These are phyloP conservation scores for Fusarium marasasianum DNA, from an alignment of 2,329 filamentous ascomycete genomes.

Conservation along the genomic window DNA sequence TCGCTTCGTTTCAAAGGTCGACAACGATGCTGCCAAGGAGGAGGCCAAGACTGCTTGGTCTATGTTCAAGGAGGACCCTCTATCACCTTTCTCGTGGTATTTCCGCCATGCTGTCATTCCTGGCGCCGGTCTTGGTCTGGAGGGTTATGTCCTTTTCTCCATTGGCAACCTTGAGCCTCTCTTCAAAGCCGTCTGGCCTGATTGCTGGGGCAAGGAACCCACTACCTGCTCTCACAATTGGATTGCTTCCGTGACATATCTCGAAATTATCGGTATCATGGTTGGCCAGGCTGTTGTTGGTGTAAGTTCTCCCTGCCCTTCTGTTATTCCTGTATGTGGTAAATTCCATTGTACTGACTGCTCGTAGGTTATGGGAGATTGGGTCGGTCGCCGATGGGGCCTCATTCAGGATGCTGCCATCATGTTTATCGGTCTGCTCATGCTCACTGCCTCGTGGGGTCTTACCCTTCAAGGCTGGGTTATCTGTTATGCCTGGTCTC, in stretches of 20 bases:
- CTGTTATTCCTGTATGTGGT: neutral
- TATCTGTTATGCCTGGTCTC: slow-evolving; percentile 93
- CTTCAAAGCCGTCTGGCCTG: slow-evolving; percentile 77
- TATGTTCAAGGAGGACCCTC: slow-evolving; percentile 88
- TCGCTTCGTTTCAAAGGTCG: slow-evolving; percentile 78
- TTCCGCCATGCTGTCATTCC: slow-evolving; percentile 91
- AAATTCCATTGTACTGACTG: slow-evolving; percentile 21
- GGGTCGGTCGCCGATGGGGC: slow-evolving; percentile 92
- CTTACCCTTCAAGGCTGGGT: slow-evolving; percentile 90
- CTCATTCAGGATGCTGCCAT: slow-evolving; percentile 92
- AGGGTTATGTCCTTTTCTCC: slow-evolving; percentile 96
- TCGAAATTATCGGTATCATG: slow-evolving; percentile 96
- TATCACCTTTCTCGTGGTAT: slow-evolving; percentile 86
- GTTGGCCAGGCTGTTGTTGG: slow-evolving; percentile 90
- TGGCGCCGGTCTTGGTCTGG: slow-evolving; percentile 88
- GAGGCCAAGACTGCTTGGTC: slow-evolving; percentile 74
- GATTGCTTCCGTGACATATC: slow-evolving; percentile 85
- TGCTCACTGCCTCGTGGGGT: slow-evolving; percentile 93
- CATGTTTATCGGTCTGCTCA: slow-evolving; percentile 92
- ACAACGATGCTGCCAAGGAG: slow-evolving; percentile 72
- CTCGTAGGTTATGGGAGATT: slow-evolving; percentile 65
- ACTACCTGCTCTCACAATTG: slow-evolving; percentile 79
- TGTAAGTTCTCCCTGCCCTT: slow-evolving; percentile 56
- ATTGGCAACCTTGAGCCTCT: slow-evolving; percentile 92
- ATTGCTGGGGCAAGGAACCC: slow-evolving; percentile 75